Evolutionary conservation across 1,139 yeast genomes (phyloP).

Genomic region (Pichia sp.): DNA sequence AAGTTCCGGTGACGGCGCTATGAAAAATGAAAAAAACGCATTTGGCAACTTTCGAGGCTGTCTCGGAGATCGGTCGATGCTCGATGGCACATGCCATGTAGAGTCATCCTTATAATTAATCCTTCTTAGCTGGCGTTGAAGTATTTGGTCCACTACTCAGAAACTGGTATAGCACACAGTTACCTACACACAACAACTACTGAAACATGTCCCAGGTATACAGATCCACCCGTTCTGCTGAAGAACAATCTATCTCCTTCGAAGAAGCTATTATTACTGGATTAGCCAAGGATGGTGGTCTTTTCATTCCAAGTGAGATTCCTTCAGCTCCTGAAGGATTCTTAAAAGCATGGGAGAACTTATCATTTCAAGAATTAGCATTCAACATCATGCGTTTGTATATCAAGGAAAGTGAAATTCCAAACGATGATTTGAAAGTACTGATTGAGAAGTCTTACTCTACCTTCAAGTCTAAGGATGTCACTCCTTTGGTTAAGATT

Average conservation of each 20-base stretch:
- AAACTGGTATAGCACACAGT: too few relatives aligned
- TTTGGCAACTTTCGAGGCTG: too few relatives aligned
- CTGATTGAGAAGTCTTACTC: constrained; percentile 72
- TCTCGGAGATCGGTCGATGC: too few relatives aligned
- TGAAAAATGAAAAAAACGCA: too few relatives aligned
- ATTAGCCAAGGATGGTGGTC: constrained; percentile 93
- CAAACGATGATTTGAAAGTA: constrained; percentile 54
- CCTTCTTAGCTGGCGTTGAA: too few relatives aligned
- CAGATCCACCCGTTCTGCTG: constrained; percentile 79
- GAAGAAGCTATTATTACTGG: constrained; percentile 95
- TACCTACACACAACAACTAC: background rate
- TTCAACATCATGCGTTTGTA: constrained; percentile 77
- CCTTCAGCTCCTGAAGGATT: constrained; percentile 58
- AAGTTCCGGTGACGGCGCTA: too few relatives aligned
- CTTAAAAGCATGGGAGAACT: constrained; percentile 61
- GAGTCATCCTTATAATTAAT: too few relatives aligned
- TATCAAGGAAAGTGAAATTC: constrained; percentile 63
- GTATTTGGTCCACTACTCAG: too few relatives aligned
- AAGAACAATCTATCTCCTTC: constrained; percentile 53
- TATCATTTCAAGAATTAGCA: constrained; percentile 80
- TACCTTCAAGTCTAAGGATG: constrained; percentile 78
- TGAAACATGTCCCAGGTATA: constrained; percentile 42
- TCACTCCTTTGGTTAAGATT: constrained; percentile 73
- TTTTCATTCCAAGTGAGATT: constrained; percentile 78
- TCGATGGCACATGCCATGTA: too few relatives aligned